Conservation (phyloP, 768 basidiomycete genomes). For the Calocybe cyanea region DNA sequence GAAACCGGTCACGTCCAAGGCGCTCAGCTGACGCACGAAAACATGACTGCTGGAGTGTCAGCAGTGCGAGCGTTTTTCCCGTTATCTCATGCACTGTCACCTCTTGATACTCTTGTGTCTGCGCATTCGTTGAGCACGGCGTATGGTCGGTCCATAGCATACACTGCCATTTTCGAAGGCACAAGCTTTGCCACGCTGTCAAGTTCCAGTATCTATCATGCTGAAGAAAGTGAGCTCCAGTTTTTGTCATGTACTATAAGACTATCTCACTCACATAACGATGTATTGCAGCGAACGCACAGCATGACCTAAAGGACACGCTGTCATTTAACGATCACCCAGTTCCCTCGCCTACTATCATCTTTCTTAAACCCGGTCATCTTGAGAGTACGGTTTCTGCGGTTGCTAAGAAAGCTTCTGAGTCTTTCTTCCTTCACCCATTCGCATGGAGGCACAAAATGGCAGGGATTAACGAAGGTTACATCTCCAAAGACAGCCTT, state of each 20-base stretch:
- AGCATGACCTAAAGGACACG: conserved; percentile 43
- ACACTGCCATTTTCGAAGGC: conserved; percentile 74
- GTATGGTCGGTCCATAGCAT: conserved; percentile 77
- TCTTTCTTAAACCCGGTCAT: conserved; percentile 71
- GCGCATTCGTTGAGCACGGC: conserved; percentile 69
- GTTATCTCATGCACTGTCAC: conserved; percentile 58
- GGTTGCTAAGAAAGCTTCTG: conserved; percentile 53
- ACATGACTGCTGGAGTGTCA: conserved; percentile 86
- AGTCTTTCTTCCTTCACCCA: conserved; percentile 49
- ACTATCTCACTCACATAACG: neutral
- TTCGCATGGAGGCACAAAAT: conserved; percentile 80
- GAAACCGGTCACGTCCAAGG: conserved; percentile 52
- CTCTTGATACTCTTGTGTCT: conserved; percentile 76
- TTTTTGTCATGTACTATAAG: too few relatives aligned
- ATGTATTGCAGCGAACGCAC: conserved; percentile 14
- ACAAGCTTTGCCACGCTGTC: conserved; percentile 66
- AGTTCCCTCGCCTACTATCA: conserved; percentile 71
- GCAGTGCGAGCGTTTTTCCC: conserved; percentile 76
- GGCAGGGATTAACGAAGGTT: conserved; percentile 65
- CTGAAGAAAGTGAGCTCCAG: conserved; percentile 36
- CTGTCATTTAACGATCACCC: conserved; percentile 44
- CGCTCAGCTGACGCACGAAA: conserved; percentile 71
- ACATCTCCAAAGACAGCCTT: conserved; percentile 71
- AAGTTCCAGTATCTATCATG: conserved; percentile 49
- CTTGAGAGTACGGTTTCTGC: conserved; percentile 48